phyloP scores from a whole-genome alignment of 805 yeast genomes.

The Cyberlindnera xylosilytica region DNA sequence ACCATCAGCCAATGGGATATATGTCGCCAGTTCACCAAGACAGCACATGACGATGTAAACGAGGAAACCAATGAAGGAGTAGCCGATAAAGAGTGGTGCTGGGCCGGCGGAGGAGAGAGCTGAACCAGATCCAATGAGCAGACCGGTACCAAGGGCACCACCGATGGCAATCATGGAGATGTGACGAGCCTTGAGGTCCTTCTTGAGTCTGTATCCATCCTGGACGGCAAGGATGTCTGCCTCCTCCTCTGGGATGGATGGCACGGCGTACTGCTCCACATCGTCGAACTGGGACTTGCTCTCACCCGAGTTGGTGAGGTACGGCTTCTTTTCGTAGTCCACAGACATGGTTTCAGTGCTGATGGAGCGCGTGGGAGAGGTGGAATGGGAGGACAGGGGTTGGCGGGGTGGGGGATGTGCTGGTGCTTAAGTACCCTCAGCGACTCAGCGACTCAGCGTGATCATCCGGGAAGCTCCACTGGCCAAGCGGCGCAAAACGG shows the following conservation, averaged over 20 bases:
- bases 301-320: constrained; percentile 1
- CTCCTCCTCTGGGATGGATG: constrained; percentile 12
- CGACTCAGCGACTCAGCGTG: too few relatives aligned
- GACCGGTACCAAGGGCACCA: constrained; percentile 70
- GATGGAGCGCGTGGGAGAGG: too few relatives aligned
- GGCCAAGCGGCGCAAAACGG: constrained; percentile 1
- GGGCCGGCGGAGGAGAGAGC: constrained; percentile 61
- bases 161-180: constrained; percentile 64
- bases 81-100: constrained; percentile 53
- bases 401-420: too few relatives aligned
- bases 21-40: constrained; percentile 67
- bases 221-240: constrained; percentile 18
- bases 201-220: constrained; percentile 25
- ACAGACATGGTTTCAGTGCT: too few relatives aligned
- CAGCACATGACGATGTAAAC: constrained; percentile 69
- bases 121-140: constrained; percentile 62
- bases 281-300: constrained; percentile 9
- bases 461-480: too few relatives aligned
- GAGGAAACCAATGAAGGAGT: constrained; percentile 64
- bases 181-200: constrained; percentile 51
- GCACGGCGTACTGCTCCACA: constrained; percentile 14
- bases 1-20: constrained; percentile 62
- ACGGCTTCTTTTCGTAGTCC: constrained; percentile 6
- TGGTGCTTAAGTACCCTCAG: too few relatives aligned
- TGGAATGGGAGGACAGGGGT: too few relatives aligned